Evolutionary conservation across 2,329 filamentous ascomycete species (phyloP).

Genomic region (Pyrenochaeta sp.): DNA sequence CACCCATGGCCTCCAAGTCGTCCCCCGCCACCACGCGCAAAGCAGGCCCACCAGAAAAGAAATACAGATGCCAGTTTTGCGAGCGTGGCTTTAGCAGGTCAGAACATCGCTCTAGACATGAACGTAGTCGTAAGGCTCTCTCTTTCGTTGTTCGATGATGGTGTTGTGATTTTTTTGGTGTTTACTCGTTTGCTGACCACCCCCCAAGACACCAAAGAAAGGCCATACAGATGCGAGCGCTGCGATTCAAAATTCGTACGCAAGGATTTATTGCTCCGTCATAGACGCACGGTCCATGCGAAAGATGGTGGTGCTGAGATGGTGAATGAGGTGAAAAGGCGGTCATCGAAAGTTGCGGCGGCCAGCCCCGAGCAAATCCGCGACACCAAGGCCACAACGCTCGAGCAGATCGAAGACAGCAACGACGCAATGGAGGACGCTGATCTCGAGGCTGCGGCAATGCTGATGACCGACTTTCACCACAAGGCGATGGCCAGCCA

Average conservation of each 20-base stretch:
- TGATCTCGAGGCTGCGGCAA: conserved; percentile 95
- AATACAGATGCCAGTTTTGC: conserved; percentile 99
- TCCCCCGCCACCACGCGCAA: conserved; percentile 75
- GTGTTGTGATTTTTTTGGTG: conserved; percentile 31
- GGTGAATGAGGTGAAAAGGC: too few relatives aligned
- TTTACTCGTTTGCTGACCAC: conserved; percentile 47
- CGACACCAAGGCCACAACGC: conserved; percentile 81
- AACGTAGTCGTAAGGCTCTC: conserved; percentile 88
- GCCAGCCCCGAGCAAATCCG: too few relatives aligned
- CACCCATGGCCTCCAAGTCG: conserved; percentile 71
- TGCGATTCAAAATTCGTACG: conserved; percentile 98
- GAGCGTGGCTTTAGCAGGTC: conserved; percentile 96
- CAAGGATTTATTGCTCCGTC: conserved; percentile 92
- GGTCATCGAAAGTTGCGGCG: too few relatives aligned
- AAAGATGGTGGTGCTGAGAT: conserved; percentile 95
- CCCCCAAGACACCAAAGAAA: conserved; percentile 89
- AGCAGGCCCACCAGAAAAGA: conserved; percentile 82
- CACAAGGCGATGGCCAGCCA: conserved; percentile 88
- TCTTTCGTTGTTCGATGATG: conserved; percentile 23
- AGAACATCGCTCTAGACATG: conserved; percentile 95
- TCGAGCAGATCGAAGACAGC: conserved; percentile 92
- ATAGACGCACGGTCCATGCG: conserved; percentile 97
- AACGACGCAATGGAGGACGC: conserved; percentile 93
- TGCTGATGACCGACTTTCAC: conserved; percentile 98
- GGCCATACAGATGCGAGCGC: conserved; percentile 99